Percentiles rank a stretch among this genome's conserved stretches.
Conservation (phyloP, 2,329 filamentous ascomycete genomes). For the Aspergillus fischeri region DNA sequence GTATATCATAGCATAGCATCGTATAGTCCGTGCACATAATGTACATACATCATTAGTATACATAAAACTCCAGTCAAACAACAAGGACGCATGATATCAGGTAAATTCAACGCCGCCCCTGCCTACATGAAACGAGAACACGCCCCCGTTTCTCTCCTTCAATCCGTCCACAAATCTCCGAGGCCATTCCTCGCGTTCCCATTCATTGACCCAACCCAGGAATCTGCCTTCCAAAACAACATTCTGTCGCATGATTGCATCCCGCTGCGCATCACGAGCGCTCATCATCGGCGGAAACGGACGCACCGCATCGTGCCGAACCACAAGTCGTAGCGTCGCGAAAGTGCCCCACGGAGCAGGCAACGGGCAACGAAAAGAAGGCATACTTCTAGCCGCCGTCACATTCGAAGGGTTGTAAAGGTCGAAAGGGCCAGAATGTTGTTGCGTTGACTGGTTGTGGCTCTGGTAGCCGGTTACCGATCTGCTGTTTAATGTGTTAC, state of each 20-base stretch:
- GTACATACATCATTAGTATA: background rate
- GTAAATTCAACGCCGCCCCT: constrained; percentile 21
- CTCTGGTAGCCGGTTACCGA: constrained; percentile 4
- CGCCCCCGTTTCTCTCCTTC: constrained; percentile 24
- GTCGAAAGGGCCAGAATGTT: constrained; percentile 19
- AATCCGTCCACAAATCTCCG: constrained; percentile 25
- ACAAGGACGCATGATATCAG: background rate
- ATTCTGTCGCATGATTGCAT: constrained; percentile 33
- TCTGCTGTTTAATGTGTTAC: constrained; percentile 20
- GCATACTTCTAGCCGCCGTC: constrained; percentile 9
- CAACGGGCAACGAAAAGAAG: constrained; percentile 31
- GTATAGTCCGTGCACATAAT: background rate
- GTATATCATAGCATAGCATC: too few relatives aligned
- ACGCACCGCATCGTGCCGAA: constrained; percentile 32
- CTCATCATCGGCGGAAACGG: constrained; percentile 34
- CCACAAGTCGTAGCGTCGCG: constrained; percentile 34
- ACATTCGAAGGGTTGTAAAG: constrained; percentile 8
- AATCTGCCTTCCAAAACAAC: constrained; percentile 33
- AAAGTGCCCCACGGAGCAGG: constrained; percentile 39
- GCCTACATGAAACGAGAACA: constrained; percentile 28
- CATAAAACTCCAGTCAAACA: background rate
- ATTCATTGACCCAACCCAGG: constrained; percentile 35
- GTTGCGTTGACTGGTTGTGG: constrained; percentile 1
- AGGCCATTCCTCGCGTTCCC: constrained; percentile 34
- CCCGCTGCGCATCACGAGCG: constrained; percentile 28